Conservation (phyloP, 352 stramenopile genomes). For the Blastocystis hominis region DNA sequence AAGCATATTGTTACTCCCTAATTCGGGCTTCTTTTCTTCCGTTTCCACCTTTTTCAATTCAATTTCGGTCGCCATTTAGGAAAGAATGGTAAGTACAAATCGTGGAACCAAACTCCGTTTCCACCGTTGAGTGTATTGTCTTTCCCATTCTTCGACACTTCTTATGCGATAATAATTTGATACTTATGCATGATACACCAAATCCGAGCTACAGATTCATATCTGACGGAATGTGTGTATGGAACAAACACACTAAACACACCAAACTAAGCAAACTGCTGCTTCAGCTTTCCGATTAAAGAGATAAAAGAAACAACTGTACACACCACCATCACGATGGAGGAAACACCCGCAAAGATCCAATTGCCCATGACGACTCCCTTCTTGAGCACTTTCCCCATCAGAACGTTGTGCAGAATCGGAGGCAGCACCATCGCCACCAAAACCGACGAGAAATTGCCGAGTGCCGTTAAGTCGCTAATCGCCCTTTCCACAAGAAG, state of each 20-base stretch:
- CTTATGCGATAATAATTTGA: too few relatives aligned
- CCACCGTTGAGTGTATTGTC: too few relatives aligned
- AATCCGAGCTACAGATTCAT: too few relatives aligned
- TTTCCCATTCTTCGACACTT: too few relatives aligned
- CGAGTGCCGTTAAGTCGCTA: not conserved
- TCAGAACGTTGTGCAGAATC: constrained; percentile 10
- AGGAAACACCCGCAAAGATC: not conserved
- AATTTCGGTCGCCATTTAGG: not conserved
- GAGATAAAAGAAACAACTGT: constrained; percentile 32
- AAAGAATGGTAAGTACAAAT: too few relatives aligned
- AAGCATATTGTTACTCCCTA: not conserved
- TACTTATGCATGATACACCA: too few relatives aligned
- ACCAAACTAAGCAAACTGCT: not conserved
- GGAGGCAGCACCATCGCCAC: not conserved
- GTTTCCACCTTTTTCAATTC: not conserved
- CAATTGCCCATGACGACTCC: not conserved
- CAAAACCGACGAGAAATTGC: constrained; percentile 28
- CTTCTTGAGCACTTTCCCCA: not conserved
- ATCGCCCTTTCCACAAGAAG: not conserved
- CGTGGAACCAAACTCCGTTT: too few relatives aligned
- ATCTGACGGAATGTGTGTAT: too few relatives aligned
- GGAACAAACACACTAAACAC: not conserved
- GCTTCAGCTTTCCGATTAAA: not conserved
- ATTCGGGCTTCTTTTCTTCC: too few relatives aligned
- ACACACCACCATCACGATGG: constrained; percentile 16